Evolutionary conservation across 306 rosid species (phyloP), one percentile per base, ranked within the genome.

Genomic region (Quercus agrifolia): DNA sequence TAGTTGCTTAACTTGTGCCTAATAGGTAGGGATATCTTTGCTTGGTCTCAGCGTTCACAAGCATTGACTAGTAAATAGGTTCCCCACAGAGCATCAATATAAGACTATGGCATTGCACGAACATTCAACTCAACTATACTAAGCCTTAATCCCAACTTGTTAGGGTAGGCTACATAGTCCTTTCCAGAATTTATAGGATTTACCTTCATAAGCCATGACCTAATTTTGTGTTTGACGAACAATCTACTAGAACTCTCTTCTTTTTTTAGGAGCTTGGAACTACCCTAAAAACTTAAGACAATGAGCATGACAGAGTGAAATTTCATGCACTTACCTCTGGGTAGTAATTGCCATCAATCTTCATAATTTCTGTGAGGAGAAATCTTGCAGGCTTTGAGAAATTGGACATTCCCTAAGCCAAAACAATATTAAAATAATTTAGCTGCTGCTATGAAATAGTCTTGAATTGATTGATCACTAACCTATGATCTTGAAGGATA

Each of bases 341-440:
- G 79, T 94, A 94, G 85, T 92, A 94, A 87, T 72, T 86, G 87
- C 97, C 90, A 68, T 94, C 97, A 51, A 92, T 89, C 86, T 85
- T 94, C 83, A 90, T 97, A 85, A 94, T 94, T 89, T 94, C 97
- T 77, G 82, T 81, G 51, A 94, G 91, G 44, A 94, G 83, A 71
- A 80, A 82, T 73, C 97, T 89, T 13, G 99, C 97, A 21, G 97
- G 90, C 91, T 89, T 94, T 59, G 99, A 94, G 89, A 94, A 94
- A 83, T 90, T 94, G 68, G 95, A 87, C 90, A 92, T 77, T 75
- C 97, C 97, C 99, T 94, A 20, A 31, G 30, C 77, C 71, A 86
- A 80, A 7, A 70, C n/a, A 84, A n/a, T 19, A 25, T 66, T 12
- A 73, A 56, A 67, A 72, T 69, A 63, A 73, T 15, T 70, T 7